Percentiles rank a stretch among this genome's conserved stretches.
Conservation (phyloP, 441 rosid species). For the Metrosideros polymorpha region DNA sequence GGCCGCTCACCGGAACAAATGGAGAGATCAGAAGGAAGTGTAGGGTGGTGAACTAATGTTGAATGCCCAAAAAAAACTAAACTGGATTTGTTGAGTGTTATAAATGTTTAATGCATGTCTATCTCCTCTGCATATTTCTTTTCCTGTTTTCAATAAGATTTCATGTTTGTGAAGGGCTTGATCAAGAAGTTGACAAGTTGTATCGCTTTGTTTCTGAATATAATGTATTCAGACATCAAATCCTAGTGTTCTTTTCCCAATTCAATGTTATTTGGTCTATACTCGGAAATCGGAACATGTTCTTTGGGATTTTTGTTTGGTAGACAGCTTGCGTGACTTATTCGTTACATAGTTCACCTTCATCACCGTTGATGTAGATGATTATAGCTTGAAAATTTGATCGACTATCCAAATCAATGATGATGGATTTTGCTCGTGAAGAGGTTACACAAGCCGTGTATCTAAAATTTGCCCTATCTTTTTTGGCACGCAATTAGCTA, state of each 20-base stretch:
- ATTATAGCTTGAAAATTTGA: neutral
- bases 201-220: neutral
- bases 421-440: neutral
- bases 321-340: too few species aligned
- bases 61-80: neutral
- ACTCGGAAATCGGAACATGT: accelerated
- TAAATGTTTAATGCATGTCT: neutral
- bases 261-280: neutral
- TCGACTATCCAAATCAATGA: neutral
- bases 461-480: neutral
- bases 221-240: neutral
- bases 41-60: neutral
- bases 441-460: neutral
- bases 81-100: neutral
- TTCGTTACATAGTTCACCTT: accelerated
- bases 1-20: neutral
- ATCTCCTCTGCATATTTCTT: neutral
- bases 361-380: accelerated
- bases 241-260: neutral
- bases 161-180: neutral
- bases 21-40: conserved; percentile 6
- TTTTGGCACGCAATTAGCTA: too few species aligned
- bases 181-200: neutral
- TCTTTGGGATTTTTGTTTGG: accelerated
- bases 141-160: neutral